phyloP scores from a whole-genome alignment of 1,284 basidiomycete species.

The Trametes sp. region DNA sequence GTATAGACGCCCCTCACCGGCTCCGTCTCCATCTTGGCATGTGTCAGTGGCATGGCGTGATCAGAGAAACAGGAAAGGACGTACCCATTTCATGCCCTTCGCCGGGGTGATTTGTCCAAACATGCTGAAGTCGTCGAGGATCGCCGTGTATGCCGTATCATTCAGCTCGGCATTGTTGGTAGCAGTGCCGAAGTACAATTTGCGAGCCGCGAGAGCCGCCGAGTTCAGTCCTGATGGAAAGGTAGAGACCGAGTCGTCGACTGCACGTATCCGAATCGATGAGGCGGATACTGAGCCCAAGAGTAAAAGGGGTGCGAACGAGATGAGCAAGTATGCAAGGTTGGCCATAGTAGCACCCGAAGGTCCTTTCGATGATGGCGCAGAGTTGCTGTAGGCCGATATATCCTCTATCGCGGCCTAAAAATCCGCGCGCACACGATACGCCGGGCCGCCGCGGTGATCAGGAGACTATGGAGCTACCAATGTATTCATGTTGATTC shows the following conservation, averaged over 20 bases:
- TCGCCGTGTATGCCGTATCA: constrained; percentile 51
- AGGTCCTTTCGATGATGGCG: not conserved
- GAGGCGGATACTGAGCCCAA: not conserved
- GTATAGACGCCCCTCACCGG: constrained; percentile 55
- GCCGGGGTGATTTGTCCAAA: constrained; percentile 60
- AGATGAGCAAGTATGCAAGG: not conserved
- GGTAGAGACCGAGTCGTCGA: no score
- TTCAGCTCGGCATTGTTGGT: constrained; percentile 62
- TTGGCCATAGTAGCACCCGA: not conserved
- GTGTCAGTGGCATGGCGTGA: not conserved
- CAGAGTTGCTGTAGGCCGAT: no score
- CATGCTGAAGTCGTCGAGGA: constrained; percentile 49
- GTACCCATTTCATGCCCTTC: constrained; percentile 66
- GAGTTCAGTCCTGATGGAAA: constrained; percentile 38
- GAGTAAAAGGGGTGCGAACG: not conserved
- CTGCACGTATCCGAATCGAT: not conserved
- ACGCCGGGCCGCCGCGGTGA: not conserved
- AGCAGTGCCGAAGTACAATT: constrained; percentile 66
- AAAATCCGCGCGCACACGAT: no score
- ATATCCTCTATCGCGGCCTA: no score
- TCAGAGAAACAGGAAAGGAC: constrained; percentile 7
- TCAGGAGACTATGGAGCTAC: not conserved
- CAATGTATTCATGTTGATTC: no score
- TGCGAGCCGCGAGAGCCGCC: constrained; percentile 55
- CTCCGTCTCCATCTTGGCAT: constrained; percentile 57